Evolutionary conservation across 2,329 filamentous ascomycete species (phyloP).

Genomic region (Fusarium burgessii): DNA sequence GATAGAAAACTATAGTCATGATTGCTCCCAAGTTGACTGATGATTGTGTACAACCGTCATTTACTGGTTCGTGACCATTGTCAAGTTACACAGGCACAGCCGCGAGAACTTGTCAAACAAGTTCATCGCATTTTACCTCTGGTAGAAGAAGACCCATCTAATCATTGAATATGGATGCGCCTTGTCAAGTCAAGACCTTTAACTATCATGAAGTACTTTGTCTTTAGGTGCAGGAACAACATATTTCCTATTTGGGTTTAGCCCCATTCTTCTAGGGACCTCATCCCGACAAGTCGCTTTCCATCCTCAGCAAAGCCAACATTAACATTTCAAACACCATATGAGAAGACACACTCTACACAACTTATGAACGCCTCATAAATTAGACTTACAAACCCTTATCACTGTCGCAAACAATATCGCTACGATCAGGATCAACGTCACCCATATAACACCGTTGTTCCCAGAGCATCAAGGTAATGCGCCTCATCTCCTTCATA

Average conservation of each 20-base stretch:
- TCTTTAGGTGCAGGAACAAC: neutral
- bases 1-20: neutral
- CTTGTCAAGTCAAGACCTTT: neutral
- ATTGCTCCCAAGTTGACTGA: neutral
- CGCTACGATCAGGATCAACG: no score
- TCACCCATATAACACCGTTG: neutral
- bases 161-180: neutral
- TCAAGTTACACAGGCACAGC: neutral
- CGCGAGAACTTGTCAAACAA: neutral
- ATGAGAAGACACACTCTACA: neutral
- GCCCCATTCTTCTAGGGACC: neutral
- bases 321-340: neutral
- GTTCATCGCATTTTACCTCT: neutral
- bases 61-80: neutral
- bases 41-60: neutral
- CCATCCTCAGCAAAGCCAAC: neutral
- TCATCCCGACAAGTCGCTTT: neutral
- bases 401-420: neutral
- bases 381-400: neutral
- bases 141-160: neutral
- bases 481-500: neutral
- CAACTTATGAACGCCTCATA: neutral
- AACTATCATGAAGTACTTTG: neutral
- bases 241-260: constrained; percentile 30
- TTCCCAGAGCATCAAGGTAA: neutral